These are phyloP conservation scores for Dictyostelium brefeldianum DNA, from an alignment of 78 protist genomes.

Conservation along the genomic window DNA sequence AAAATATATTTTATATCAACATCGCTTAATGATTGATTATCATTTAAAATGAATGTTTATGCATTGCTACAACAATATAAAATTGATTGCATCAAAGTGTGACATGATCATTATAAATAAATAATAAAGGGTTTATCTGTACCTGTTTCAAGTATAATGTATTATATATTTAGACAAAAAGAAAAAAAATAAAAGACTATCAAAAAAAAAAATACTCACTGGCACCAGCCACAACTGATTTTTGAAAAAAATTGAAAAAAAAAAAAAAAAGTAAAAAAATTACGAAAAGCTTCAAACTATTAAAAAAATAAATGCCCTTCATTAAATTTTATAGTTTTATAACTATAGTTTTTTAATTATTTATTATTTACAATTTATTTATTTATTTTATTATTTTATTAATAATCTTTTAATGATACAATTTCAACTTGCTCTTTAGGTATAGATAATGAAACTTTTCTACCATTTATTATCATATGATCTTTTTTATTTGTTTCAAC, in stretches of 20 bases:
- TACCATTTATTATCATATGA: not conserved
- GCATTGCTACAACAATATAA: not conserved
- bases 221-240: not conserved
- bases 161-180: not conserved
- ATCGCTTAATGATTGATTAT: not conserved
- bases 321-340: too few relatives aligned
- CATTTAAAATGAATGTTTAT: not conserved
- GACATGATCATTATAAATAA: not conserved
- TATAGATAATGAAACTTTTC: not conserved
- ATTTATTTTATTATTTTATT: not conserved
- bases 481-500: not conserved
- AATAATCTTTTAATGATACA: not conserved
- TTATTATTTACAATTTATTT: not conserved
- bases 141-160: conserved; percentile 71
- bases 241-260: not conserved
- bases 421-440: not conserved
- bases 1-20: too few relatives aligned
- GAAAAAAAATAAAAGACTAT: not conserved
- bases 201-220: not conserved
- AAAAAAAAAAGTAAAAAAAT: conserved; percentile 20
- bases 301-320: not conserved
- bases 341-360: not conserved
- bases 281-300: not conserved
- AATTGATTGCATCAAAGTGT: not conserved
- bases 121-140: conserved; percentile 42